phyloP scores from a whole-genome alignment of 768 basidiomycete genomes.

The Lactarius deliciosus region DNA sequence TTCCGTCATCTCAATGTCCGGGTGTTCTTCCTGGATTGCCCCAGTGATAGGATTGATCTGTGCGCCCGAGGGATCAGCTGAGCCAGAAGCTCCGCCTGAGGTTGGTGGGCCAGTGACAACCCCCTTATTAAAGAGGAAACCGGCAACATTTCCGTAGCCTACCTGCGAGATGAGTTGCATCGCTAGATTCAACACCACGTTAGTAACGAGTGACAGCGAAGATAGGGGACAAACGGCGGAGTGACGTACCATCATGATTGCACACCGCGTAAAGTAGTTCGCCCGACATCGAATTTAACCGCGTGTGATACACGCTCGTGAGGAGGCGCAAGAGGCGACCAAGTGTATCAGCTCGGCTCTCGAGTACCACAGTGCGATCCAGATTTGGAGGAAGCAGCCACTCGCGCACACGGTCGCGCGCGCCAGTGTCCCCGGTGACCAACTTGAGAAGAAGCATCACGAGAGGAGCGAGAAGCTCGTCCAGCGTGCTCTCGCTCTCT shows the following conservation, averaged over 20 bases:
- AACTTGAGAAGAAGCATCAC: conserved; percentile 72
- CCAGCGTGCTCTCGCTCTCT: conserved; percentile 60
- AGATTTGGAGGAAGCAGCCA: conserved; percentile 75
- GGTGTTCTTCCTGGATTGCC: conserved; percentile 45
- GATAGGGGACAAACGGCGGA: background rate
- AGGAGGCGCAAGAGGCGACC: conserved; percentile 82
- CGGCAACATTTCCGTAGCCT: conserved; percentile 95
- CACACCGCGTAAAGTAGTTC: conserved; percentile 87
- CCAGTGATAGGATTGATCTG: conserved; percentile 87
- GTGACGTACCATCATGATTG: conserved; percentile 62
- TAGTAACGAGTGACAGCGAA: conserved; percentile 19
- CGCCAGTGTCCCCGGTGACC: conserved; percentile 60
- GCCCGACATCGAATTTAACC: conserved; percentile 74
- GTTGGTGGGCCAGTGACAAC: conserved; percentile 61
- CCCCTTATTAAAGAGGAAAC: conserved; percentile 91
- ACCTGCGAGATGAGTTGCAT: conserved; percentile 69
- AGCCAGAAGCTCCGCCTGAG: conserved; percentile 35
- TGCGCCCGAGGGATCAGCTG: conserved; percentile 38
- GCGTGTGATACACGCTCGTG: conserved; percentile 65
- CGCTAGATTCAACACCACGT: conserved; percentile 42
- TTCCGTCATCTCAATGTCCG: conserved; percentile 72
- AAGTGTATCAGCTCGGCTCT: conserved; percentile 67
- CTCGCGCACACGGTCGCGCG: conserved; percentile 56
- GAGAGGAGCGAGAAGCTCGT: conserved; percentile 77
- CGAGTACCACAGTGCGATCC: conserved; percentile 77